Evolutionary conservation across 768 basidiomycete genomes (phyloP).

Genomic region (Brasilioporus rufonigricans): DNA sequence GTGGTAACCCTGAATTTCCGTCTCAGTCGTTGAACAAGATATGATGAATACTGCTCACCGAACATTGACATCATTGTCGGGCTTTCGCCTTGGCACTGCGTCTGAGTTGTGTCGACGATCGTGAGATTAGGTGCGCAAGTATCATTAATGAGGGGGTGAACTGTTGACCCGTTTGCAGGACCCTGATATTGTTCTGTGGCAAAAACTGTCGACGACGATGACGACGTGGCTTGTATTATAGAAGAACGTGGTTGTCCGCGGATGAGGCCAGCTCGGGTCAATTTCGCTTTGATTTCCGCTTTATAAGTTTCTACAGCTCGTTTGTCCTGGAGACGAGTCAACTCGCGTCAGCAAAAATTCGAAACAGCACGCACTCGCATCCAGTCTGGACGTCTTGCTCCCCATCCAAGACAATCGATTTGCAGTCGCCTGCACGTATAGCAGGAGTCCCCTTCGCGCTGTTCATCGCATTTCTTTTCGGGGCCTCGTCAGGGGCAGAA

Average conservation of each 20-base stretch:
- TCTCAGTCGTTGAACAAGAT: conserved; percentile 11
- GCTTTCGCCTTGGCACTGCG: conserved; percentile 20
- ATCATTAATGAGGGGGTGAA: conserved; percentile 24
- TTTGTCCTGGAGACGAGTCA: conserved; percentile 59
- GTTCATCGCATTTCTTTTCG: conserved; percentile 85
- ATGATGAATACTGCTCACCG: conserved; percentile 16
- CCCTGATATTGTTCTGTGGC: conserved; percentile 27
- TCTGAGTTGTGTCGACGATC: conserved; percentile 19
- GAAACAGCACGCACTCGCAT: conserved; percentile 59
- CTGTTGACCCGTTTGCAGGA: conserved; percentile 19
- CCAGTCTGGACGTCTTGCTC: conserved; percentile 82
- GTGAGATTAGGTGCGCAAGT: conserved; percentile 19
- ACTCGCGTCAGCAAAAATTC: conserved; percentile 8
- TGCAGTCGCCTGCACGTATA: conserved; percentile 77
- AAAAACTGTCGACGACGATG: conserved; percentile 35
- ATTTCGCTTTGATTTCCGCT: conserved; percentile 78
- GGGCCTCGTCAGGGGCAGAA: conserved; percentile 5
- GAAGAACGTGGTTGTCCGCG: conserved; percentile 76
- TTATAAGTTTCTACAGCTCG: conserved; percentile 80
- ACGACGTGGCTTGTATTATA: conserved; percentile 38
- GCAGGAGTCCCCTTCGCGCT: conserved; percentile 77
- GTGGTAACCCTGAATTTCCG: conserved; percentile 19
- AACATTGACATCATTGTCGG: conserved; percentile 29
- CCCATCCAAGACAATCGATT: conserved; percentile 85
- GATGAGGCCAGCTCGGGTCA: conserved; percentile 74